Evolutionary conservation across 2,329 filamentous ascomycete species (phyloP), one percentile per base, ranked within the genome.

Genomic region (Cladobotryum mycophilum): DNA sequence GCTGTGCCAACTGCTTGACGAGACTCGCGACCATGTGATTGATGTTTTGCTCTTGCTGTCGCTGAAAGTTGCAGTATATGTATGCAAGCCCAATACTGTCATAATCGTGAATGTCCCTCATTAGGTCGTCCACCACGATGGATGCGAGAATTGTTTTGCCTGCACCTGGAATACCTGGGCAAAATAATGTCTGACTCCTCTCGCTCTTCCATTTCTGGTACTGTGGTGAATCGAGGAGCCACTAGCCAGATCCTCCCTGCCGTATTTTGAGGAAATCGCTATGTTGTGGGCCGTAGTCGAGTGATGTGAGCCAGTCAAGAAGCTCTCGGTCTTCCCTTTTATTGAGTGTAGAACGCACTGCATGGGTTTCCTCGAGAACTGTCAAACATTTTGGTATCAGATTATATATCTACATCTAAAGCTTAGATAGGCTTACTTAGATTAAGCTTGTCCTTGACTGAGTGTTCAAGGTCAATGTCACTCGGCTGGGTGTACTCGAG

Each of bases 91-190:
- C 42, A 45, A 45, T 20, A 14, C 33, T 18, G 6, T 6, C 2
- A 25, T 18, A 6, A n/a, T 14, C 14, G 14, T 18, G 22, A 45
- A 33, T n/a, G 1, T 15, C 5, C 8, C 5, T 45, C 48, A 6
- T 13, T 13, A 2, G 60, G 22, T 75, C 14, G 3, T 77, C 63
- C 0, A 78, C 55, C 0, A 72, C 64, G 12, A 70, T 67, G 0
- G 73, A 67, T 0, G 70, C 59, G 1, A 74, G 47, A 4, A 76
- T 72, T 0, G 73, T 78, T 57, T 78, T 79, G 2, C 75, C 74
- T 0, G 73, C 69, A 4, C 75, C 74, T 0, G 73, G 72, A 15
- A 74, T 72, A 0, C 74, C 73, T 2, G 65, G 25, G 25, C 25
- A 30, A 6, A 30, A 30, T 11, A 30, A 30, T 6, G 25, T 30